Base-by-base conservation (phyloP, 2,329 filamentous ascomycete genomes). In the Capronia americana region DNA sequence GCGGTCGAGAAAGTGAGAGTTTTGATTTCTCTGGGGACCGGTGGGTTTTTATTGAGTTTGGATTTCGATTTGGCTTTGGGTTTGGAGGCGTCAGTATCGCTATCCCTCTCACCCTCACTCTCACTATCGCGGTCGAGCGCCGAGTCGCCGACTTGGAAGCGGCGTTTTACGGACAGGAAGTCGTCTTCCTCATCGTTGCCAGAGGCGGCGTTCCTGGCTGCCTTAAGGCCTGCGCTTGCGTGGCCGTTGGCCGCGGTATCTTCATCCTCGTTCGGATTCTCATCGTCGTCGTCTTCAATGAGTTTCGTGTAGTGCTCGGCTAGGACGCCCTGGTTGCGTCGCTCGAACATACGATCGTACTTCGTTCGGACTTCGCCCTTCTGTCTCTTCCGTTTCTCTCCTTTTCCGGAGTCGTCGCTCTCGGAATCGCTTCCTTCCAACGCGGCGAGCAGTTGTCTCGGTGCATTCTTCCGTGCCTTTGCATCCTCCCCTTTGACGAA, bases 311-410 rank as follows among this genome's bases (percentile, higher is more conserved):
- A 98, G 79, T 99, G 95, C 63, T 90, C 88, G n/a, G 94, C 93
- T 70, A 99, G 80, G 34, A 99, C 91, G 75, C 97, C 93, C 79
- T 98, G 94, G 79, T 99, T 99, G 73, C 90, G 91, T 67, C 95
- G 86, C 82, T 97, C 94, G 79, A 98, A 97, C 95, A 99, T 98
- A 73, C 92, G 90, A 78, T 99, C 93, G 77, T 96, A 96, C 78
- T 97, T 98, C 34, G 96, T 99, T 68, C 93, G 87, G 20, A 97
- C 92, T 73, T 88, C 86, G 10, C 61, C 46, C 5, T 62, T 62
- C 11, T 80, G 91, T 89, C 79, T 89, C 88, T 77, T 86, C 71
- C 82, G 77, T 65, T 77, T 79, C 74, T 77, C 81, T 64, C 81
- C 81, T 28, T 76, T 81, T 53, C 79, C 80, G 3, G 76, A 81